Evolutionary conservation across 805 yeast genomes (phyloP), one percentile per base, ranked within the genome.

Genomic region (Zygotorulaspora sp.): DNA sequence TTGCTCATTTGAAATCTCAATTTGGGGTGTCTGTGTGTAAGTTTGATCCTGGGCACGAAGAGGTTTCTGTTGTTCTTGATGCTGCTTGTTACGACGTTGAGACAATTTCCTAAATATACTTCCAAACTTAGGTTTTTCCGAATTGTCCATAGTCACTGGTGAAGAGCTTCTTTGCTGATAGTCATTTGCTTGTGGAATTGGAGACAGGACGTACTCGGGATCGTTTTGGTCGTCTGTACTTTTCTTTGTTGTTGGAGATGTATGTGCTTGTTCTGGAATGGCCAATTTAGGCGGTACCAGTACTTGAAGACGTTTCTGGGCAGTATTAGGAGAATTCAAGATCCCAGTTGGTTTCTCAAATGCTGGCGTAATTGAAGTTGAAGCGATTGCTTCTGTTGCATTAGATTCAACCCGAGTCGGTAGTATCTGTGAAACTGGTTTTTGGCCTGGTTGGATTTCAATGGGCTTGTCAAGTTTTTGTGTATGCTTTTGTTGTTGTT

Each of bases 211-310:
- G 32, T 38, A 43, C 30, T 56, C 56, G 23, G 53, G 44, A 3
- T 49, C 55, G 11, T 45, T 52, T 20, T 48, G 48, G 5, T 40
- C 40, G 8, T 56, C 63, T 11, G 53, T 34, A 9, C 53, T 44
- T 31, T 58, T 61, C 38, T 63, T 53, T 8, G 50, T 45, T 2
- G 54, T 75, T 55, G 68, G 73, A 57, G 63, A 75, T 51, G 56
- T 77, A 65, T 65, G 74, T 40, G 62, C 73, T 65, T 57, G 68
- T 61, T 67, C 80, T 55, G 66, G 77, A 62, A 45, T 67, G 52
- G 63, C 70, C 55, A 64, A 55, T 53, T 52, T 62, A 47, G 66
- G 74, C 52, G 57, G 74, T 53, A 47, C 53, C 38, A 57, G 29
- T 2, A 57, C 45, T 36, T 50, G 45, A 30, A 55, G 36, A 11